Evolutionary conservation across 306 rosid species (phyloP).

Genomic region (Comarum palustre): DNA sequence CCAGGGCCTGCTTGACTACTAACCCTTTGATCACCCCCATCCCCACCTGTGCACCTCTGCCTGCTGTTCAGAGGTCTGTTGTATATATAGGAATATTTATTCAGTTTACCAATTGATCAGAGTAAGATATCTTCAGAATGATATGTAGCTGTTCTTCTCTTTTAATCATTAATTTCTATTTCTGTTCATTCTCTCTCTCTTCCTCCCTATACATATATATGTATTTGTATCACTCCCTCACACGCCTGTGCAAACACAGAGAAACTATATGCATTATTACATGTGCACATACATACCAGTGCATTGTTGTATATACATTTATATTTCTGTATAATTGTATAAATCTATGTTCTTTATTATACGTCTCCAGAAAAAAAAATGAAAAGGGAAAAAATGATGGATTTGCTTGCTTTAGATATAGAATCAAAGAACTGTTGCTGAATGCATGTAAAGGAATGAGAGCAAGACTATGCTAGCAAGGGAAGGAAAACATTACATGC

Average conservation of each 20-base stretch:
- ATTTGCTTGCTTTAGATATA: neutral
- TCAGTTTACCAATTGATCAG: constrained; percentile 48
- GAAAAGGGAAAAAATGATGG: neutral
- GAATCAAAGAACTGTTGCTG: neutral
- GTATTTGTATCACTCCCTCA: neutral
- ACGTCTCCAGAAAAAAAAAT: neutral
- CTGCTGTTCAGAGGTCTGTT: constrained; percentile 46
- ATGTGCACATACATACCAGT: neutral
- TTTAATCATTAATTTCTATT: constrained; percentile 17
- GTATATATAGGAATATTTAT: constrained; percentile 62
- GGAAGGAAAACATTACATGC: neutral
- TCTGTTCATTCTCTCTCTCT: neutral
- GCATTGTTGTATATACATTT: neutral
- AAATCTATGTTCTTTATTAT: neutral
- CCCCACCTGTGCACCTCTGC: constrained; percentile 36
- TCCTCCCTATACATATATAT: neutral
- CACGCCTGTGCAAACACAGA: neutral
- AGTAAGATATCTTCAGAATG: constrained; percentile 45
- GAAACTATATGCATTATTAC: neutral
- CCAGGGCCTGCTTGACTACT: constrained; percentile 46
- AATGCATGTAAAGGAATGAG: neutral
- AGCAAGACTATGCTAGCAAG: neutral
- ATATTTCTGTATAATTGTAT: constrained; percentile 7
- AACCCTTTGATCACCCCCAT: constrained; percentile 45
- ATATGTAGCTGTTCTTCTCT: constrained; percentile 38